Base-by-base conservation (phyloP, 164 flowering plant genomes). In the Protea cynaroides region DNA sequence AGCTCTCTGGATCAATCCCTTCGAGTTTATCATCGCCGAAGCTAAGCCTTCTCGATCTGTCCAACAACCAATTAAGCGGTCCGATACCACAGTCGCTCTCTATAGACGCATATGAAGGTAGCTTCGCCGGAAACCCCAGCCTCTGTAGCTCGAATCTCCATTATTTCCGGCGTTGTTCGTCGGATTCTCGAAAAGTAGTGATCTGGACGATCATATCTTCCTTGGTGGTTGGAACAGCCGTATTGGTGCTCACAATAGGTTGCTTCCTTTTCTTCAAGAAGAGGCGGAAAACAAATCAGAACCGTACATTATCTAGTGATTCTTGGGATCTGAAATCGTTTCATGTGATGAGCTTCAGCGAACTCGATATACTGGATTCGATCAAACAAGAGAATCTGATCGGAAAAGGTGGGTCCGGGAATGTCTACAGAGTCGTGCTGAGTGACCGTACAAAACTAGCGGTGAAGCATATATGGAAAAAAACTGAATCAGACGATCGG, bases 281-380 rank as follows among this genome's bases (percentile, higher is more conserved):
- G 29, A 65, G 71, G 14, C 18, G 1, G 7, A 62, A 62, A 13
- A 68, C 65, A 36, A 72, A 79, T 15, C 62, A 60, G 0, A 69
- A 65, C 11, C 78, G 75, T 11, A 76, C 87, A 0, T 44, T 77
- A 40, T 88, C 71, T 67, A 80, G 76, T 6, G 83, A 83, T 29
- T 84, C 91, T 1, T 92, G 98, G 98, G 75, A 87, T 38, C 37
- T 90, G 46, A 90, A 90, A 56, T 82, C 96, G 0, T 92, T 82
- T 79, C 90, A 79, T 19, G 71, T 79, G 5, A 56, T 92, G 61
- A 85, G 65, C 8, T 89, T 92, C 78, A 78, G 82, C 0, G 96
- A 89, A 67, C 84, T 81, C 36, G 89, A 92, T 70, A 84, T 92
- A 69, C 72, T 87, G 52, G 84, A 80, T 63, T 74, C 83, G 10